Evolutionary conservation across 2,329 filamentous ascomycete species (phyloP), one percentile per base, ranked within the genome.

Genomic region (Aotearoamyces nothofagi): DNA sequence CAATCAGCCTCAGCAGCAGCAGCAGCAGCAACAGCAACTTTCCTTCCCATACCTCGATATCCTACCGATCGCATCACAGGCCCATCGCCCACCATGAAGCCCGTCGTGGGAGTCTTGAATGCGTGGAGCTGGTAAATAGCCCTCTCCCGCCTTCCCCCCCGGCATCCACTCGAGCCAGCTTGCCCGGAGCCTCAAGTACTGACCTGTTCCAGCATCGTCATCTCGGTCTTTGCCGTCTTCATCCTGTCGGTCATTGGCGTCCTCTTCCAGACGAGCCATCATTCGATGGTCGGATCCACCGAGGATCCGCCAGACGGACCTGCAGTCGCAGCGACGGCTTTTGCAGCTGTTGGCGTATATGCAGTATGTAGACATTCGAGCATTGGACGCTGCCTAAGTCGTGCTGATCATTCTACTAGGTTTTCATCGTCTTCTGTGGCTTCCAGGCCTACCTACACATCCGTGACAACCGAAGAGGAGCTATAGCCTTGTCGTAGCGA

Each of bases 381-480:
- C n/a, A n/a, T n/a, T n/a, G n/a, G n/a, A n/a, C n/a, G n/a, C n/a
- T n/a, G n/a, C n/a, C n/a, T n/a, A n/a, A n/a, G n/a, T n/a, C n/a
- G n/a, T n/a, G n/a, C n/a, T n/a, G n/a, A n/a, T n/a, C n/a, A n/a
- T n/a, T n/a, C n/a, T n/a, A n/a, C n/a, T 40, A 92, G 86, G 74
- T 66, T 11, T 96, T 96, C 63, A 69, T 94, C 32, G 65, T 92
- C 28, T 94, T 92, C 59, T 96, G 87, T 56, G 80, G 78, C 33
- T 70, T 86, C 41, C 87, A 96, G 54, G 87, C 84, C 38, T 70
- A 79, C 48, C 66, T 94, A 36, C 84, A 96, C 55, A 58, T 82
- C 45, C 76, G 83, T 54, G 78, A 86, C 54, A 83, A 72, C 56
- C 68, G 80, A 54, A 67, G 79, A 50, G 86, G 86, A 39, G 78